These are phyloP conservation scores for Flaveria sonorensis DNA, from an alignment of 129 eudicot species.

Conservation along the genomic window DNA sequence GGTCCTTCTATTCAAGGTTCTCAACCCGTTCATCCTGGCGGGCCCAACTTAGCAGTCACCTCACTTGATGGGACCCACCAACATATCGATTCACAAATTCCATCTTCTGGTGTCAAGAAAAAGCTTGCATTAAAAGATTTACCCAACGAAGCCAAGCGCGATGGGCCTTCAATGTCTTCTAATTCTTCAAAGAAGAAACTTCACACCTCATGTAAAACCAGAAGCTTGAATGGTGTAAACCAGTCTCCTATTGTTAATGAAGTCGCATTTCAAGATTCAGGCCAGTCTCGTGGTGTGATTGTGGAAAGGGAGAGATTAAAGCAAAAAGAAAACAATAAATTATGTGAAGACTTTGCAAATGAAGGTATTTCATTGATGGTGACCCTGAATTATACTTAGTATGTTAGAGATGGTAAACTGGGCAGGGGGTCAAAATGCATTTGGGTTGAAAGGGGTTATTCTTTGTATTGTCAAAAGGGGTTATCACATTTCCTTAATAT, in stretches of 20 bases:
- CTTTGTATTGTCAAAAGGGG: not conserved
- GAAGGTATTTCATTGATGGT: slow-evolving; percentile 52
- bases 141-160: slow-evolving; percentile 37
- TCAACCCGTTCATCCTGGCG: slow-evolving; percentile 46
- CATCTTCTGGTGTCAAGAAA: slow-evolving; percentile 49
- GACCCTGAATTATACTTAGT: slow-evolving; percentile 4
- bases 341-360: slow-evolving; percentile 34
- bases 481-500: not conserved
- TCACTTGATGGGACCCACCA: slow-evolving; percentile 42
- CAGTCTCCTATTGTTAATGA: slow-evolving; percentile 50
- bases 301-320: slow-evolving; percentile 42
- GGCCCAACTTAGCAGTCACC: slow-evolving; percentile 32
- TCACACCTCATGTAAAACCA: slow-evolving; percentile 44
- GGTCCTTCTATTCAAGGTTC: slow-evolving; percentile 42
- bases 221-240: slow-evolving; percentile 41
- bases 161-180: slow-evolving; percentile 45
- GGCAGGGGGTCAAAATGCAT: not conserved
- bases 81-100: slow-evolving; percentile 27
- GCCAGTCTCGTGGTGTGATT: slow-evolving; percentile 42
- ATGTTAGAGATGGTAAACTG: slow-evolving; percentile 6
- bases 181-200: slow-evolving; percentile 54
- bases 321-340: slow-evolving; percentile 39
- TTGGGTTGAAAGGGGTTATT: not conserved
- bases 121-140: slow-evolving; percentile 47
- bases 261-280: slow-evolving; percentile 46